A percentile compares a stretch with the other conserved stretches of the same genome.
phyloP scores from a whole-genome alignment of 345 rosid species.

The Rhizophora apiculata region DNA sequence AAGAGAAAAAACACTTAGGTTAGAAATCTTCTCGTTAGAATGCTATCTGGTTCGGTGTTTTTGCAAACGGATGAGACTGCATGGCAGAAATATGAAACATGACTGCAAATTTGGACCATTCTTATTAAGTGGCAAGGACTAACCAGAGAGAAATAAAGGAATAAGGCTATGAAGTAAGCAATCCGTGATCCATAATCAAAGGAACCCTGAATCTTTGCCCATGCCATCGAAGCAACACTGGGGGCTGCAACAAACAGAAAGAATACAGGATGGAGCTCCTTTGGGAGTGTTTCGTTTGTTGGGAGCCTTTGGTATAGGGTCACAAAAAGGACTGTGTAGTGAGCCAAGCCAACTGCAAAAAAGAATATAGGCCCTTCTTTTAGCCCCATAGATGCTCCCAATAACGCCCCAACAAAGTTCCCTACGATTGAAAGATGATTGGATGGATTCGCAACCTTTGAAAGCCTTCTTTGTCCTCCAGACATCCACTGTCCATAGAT shows the following conservation, averaged over 20 bases:
- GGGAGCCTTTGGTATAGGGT: conserved; percentile 94
- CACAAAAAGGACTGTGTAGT: conserved; percentile 78
- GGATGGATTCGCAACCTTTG: conserved; percentile 90
- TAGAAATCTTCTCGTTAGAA: not conserved
- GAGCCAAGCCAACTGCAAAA: conserved; percentile 82
- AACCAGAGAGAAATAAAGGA: conserved; percentile 81
- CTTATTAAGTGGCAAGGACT: conserved; percentile 11
- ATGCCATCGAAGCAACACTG: conserved; percentile 87
- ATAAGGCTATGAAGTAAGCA: conserved; percentile 80
- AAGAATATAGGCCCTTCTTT: conserved; percentile 92
- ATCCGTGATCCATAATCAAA: conserved; percentile 69
- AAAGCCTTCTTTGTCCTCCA: conserved; percentile 81
- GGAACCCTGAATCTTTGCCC: conserved; percentile 71
- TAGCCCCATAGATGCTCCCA: conserved; percentile 88
- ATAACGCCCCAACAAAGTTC: conserved; percentile 82
- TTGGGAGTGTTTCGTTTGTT: conserved; percentile 76
- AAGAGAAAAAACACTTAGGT: conserved; percentile 1
- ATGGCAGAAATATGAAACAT: no score
- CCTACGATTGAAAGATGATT: conserved; percentile 83
- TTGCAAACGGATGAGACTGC: not conserved
- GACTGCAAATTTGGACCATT: no score
- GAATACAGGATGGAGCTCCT: conserved; percentile 95
- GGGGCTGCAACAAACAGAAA: conserved; percentile 92
- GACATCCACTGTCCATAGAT: conserved; percentile 99
- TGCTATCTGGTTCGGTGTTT: no score